Evolutionary conservation across 1,139 yeast species (phyloP).

Genomic region (Scheffersomyces cryptocercus): DNA sequence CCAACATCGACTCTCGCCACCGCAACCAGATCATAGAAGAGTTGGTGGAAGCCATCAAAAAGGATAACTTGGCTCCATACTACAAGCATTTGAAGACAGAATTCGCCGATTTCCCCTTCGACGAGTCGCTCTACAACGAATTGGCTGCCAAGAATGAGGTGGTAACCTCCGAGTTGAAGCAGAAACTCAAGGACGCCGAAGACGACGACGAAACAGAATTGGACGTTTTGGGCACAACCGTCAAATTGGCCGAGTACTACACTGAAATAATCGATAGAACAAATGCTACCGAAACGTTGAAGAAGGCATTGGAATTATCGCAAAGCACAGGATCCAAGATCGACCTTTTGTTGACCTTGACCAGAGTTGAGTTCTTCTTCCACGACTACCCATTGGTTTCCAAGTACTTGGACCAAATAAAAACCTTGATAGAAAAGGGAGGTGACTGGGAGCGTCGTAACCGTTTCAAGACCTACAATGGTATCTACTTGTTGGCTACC

Average conservation of each 20-base stretch:
- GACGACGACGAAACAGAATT: slow-evolving; percentile 89
- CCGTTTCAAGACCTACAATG: slow-evolving; percentile 87
- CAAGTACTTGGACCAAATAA: slow-evolving; percentile 73
- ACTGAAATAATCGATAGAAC: slow-evolving; percentile 78
- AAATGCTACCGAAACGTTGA: slow-evolving; percentile 71
- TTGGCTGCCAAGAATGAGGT: slow-evolving; percentile 56
- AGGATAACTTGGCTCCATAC: slow-evolving; percentile 78
- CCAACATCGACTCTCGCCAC: slow-evolving; percentile 19
- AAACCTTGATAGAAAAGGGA: slow-evolving; percentile 83
- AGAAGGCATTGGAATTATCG: slow-evolving; percentile 75
- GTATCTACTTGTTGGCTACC: slow-evolving; percentile 79
- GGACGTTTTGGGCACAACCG: slow-evolving; percentile 76
- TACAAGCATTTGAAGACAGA: slow-evolving; percentile 67
- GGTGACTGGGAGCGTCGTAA: slow-evolving; percentile 99
- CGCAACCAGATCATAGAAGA: slow-evolving; percentile 40
- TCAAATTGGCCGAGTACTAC: slow-evolving; percentile 84
- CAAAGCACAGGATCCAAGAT: slow-evolving; percentile 90
- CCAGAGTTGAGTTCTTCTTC: slow-evolving; percentile 86
- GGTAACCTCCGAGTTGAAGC: slow-evolving; percentile 58
- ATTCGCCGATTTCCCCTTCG: slow-evolving; percentile 51
- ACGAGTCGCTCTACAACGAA: slow-evolving; percentile 53
- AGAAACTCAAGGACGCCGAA: slow-evolving; percentile 70
- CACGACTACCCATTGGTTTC: slow-evolving; percentile 72
- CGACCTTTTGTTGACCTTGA: slow-evolving; percentile 77
- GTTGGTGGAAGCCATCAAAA: slow-evolving; percentile 55